phyloP scores from a whole-genome alignment of 306 rosid genomes.

The Sicyos edulis region DNA sequence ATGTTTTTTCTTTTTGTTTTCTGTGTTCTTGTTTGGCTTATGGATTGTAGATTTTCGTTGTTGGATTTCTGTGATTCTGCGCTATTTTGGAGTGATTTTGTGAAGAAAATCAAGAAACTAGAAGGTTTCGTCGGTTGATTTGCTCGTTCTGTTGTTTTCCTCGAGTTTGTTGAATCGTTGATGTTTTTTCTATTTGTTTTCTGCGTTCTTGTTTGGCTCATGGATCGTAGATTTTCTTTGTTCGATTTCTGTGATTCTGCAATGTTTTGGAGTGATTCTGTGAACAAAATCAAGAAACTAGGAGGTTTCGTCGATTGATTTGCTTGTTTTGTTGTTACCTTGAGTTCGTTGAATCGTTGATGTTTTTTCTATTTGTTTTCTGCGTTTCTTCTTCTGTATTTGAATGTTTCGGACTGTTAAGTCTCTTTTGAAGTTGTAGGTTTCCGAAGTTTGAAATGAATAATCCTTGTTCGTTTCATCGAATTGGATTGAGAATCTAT shows the following conservation, averaged over 20 bases:
- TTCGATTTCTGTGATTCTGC: not conserved
- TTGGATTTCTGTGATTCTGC: not conserved
- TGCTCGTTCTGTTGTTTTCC: not conserved
- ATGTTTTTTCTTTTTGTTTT: not conserved
- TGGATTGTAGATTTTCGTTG: slow-evolving; percentile 18
- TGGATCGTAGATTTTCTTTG: slow-evolving; percentile 18
- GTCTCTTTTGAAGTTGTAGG: not conserved
- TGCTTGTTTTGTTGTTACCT: not conserved
- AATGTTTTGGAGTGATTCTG: not conserved
- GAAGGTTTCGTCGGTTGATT: not conserved
- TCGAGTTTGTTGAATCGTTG: not conserved
- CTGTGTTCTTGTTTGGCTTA: slow-evolving; percentile 13
- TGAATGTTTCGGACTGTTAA: not conserved
- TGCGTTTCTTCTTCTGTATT: not conserved
- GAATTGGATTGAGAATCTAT: not conserved
- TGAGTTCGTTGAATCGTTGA: not conserved
- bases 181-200: not conserved
- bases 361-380: not conserved
- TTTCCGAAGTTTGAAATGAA: not conserved
- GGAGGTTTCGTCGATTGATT: not conserved
- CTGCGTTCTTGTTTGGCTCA: not conserved
- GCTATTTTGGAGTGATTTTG: not conserved
- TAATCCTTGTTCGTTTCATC: not conserved
- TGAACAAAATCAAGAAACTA: not conserved
- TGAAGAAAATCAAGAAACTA: not conserved